phyloP scores from a whole-genome alignment of 805 yeast species.

The Candida odintsovae region DNA sequence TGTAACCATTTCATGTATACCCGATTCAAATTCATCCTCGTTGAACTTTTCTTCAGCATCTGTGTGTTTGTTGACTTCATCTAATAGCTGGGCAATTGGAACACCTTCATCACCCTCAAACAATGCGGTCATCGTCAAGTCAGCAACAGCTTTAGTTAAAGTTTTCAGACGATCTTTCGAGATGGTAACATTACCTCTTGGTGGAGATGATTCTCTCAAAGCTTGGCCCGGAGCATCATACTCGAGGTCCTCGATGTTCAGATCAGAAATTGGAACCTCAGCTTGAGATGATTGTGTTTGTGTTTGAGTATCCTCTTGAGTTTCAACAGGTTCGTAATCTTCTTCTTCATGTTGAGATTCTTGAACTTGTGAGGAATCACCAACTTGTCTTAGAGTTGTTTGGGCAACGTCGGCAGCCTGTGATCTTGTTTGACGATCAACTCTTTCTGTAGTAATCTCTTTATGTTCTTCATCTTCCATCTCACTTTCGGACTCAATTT shows the following conservation, averaged over 20 bases:
- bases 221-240: slow-evolving; percentile 5
- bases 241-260: slow-evolving; percentile 2
- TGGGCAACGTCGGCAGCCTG: not conserved
- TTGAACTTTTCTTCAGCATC: slow-evolving; percentile 44
- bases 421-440: not conserved
- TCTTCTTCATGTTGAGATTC: slow-evolving; percentile 13
- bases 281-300: slow-evolving; percentile 7
- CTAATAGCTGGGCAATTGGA: slow-evolving; percentile 30
- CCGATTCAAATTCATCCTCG: slow-evolving; percentile 38
- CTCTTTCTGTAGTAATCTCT: slow-evolving; percentile 14
- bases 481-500: slow-evolving; percentile 28
- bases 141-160: slow-evolving; percentile 42
- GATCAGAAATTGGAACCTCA: not conserved
- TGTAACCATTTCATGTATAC: slow-evolving; percentile 35
- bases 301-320: slow-evolving; percentile 1
- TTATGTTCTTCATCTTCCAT: slow-evolving; percentile 25
- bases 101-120: slow-evolving; percentile 43
- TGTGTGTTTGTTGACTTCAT: slow-evolving; percentile 37
- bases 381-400: not conserved
- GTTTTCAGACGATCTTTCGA: slow-evolving; percentile 45
- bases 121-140: slow-evolving; percentile 36
- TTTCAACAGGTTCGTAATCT: slow-evolving; percentile 11
- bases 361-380: not conserved
- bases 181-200: slow-evolving; percentile 19
- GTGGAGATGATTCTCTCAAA: not conserved